Evolutionary conservation across 2,329 filamentous ascomycete genomes (phyloP), one percentile per base, ranked within the genome.

Genomic region (Macrophomina pseudophaseolina): DNA sequence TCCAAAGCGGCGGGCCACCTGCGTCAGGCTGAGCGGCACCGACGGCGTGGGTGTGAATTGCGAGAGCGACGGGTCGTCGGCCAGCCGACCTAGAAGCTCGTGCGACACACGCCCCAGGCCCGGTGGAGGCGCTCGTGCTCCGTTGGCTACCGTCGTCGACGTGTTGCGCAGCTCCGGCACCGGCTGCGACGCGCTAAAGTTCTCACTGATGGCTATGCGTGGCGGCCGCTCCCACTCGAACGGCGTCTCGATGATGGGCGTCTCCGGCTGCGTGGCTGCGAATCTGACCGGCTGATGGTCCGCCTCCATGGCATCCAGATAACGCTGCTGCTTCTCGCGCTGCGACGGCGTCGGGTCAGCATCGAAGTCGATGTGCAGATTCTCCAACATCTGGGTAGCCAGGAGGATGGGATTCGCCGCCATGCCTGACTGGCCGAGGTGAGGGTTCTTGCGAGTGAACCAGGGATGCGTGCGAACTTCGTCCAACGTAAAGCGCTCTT

Each of bases 371-470:
- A 99, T 97, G 69, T 88, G 91, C 16, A 99, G 87, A 65, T 89
- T 91, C 76, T 97, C 92, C 65, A 99, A 89, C 92, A 99, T 97
- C 74, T 92, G 89, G 0, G 95, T 97, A n/a, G 95, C 95, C 54
- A 99, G 84, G 65, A 88, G 87, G 69, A 98, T 83, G 0, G 92
- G 92, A 73, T 98, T 92, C 11, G 86, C 86, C 40, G 94, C 85
- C 70, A 85, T 88, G 71, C 94, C 94, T 68, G 93, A 90, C 0
- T 86, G 74, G 4, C 89, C 88, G 59, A 98, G 84, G 72, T 93
- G 90, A 38, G 85, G 86, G 77, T 98, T 99, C 68, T 85, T 85
- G 53, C 92, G 87, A 3, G 92, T 97, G 76, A 93, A 97, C 95
- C 95, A 99, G 1, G 94, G 94, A 79, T 99, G 95, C 70, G 91